Evolutionary conservation across 371 early-diverging fungal species (phyloP).

Genomic region (Haplosporangium sp.): DNA sequence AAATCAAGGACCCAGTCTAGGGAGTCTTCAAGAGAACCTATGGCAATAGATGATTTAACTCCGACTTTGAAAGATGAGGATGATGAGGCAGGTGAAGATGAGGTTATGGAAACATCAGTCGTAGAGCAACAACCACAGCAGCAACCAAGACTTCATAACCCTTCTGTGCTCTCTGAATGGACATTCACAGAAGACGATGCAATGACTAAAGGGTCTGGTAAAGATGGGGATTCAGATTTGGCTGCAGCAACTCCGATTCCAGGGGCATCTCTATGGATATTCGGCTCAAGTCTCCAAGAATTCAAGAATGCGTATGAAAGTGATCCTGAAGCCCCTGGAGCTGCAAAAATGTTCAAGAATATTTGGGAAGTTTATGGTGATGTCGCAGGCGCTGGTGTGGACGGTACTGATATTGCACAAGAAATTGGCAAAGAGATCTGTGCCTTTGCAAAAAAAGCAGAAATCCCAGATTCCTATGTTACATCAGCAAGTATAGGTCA

Average conservation of each 20-base stretch:
- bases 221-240: conserved; percentile 8
- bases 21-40: conserved; percentile 43
- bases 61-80: conserved; percentile 11
- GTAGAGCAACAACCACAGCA: conserved; percentile 9
- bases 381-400: conserved; percentile 45
- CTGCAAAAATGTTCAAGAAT: conserved; percentile 32
- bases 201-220: not conserved
- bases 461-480: conserved; percentile 36
- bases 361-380: conserved; percentile 53
- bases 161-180: conserved; percentile 29
- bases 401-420: conserved; percentile 38
- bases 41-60: conserved; percentile 28
- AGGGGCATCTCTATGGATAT: conserved; percentile 54
- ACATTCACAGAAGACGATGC: conserved; percentile 24
- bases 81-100: conserved; percentile 39
- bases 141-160: conserved; percentile 2
- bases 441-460: conserved; percentile 27
- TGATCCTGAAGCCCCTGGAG: conserved; percentile 26
- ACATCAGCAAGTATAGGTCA: not conserved
- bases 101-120: conserved; percentile 44
- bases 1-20: conserved; percentile 22
- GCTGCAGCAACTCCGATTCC: conserved; percentile 21
- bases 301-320: conserved; percentile 48
- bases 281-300: conserved; percentile 44
- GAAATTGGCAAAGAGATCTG: conserved; percentile 50